Evolutionary conservation across 768 basidiomycete genomes (phyloP), one percentile per base, ranked within the genome.

Genomic region (Mycena polygramma): DNA sequence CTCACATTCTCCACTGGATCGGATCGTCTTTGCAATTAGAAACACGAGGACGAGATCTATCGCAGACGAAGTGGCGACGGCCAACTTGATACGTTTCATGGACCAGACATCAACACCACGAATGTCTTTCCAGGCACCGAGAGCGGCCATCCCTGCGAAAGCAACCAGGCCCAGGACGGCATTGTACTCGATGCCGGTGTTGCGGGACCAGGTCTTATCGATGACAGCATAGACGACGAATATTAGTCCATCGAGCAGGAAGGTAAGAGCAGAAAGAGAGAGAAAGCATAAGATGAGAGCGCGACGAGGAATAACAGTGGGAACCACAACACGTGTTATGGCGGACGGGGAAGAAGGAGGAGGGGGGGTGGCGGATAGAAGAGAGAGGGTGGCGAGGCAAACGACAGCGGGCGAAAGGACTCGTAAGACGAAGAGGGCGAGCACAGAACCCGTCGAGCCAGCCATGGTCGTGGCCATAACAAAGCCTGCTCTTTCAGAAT

Each of bases 51-150:
- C 85, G 37, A 91, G 79, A 76, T 95, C 94, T 61, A 92, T 76
- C 7, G 77, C 81, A 54, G 93, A 78, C 14, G 92, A 86, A 52
- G 85, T 70, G 22, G 87, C 77, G 41, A 93, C 80, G 52, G 89
- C 85, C 9, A 82, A 53, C 77, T 85, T 92, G 74, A 94, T 79
- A 55, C 89, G 86, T 70, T 77, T 88, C 74, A 88, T 77, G 41
- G 84, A 85, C 93, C 92, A 94, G 20, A 93, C 88, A 46, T 89
- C 83, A 43, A 90, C 85, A 43, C 91, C 92, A 37, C 88, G 86
- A 63, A 92, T 82, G 71, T 94, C 93, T 80, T 95, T 94, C 89
- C 90, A 94, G 15, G 92, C 86, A 11, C 94, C 94, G 52, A 94
- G 82, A 13, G 90, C 89, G 17, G 93, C 92, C 57, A 95, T 82